Conservation (phyloP, 148 eudicot species). For the Chenopodium formosanum region DNA sequence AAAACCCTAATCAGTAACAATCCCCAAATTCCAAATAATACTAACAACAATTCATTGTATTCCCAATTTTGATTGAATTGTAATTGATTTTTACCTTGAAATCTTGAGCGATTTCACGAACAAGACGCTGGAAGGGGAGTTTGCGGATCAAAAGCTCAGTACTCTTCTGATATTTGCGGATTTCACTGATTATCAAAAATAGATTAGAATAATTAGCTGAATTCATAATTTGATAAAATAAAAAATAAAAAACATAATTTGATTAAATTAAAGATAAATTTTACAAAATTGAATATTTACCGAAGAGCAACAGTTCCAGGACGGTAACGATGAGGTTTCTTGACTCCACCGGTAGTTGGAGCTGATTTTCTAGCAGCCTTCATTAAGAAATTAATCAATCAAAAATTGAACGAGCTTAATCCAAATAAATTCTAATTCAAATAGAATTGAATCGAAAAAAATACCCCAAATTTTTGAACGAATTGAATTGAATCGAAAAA, state of each 20-base stretch:
- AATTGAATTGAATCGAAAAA: too few relatives aligned
- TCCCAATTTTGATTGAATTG: background rate
- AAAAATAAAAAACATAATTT: too few relatives aligned
- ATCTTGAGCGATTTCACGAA: conserved; percentile 70
- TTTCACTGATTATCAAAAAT: conserved; percentile 43
- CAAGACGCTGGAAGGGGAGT: conserved; percentile 65
- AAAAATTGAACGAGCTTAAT: too few relatives aligned
- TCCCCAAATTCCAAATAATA: background rate
- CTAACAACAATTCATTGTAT: too few relatives aligned
- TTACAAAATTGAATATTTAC: too few relatives aligned
- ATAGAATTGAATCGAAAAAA: too few relatives aligned
- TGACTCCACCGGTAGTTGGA: background rate
- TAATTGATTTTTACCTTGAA: conserved; percentile 33
- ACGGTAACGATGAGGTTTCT: background rate
- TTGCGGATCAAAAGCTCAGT: conserved; percentile 68
- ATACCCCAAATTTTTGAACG: too few relatives aligned
- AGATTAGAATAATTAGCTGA: too few relatives aligned
- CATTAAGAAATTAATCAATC: too few relatives aligned
- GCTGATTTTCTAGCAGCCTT: background rate
- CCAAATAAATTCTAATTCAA: too few relatives aligned
- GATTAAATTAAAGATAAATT: too few relatives aligned
- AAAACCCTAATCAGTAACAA: background rate
- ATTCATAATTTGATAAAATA: too few relatives aligned
- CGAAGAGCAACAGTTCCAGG: conserved; percentile 3
- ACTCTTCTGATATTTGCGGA: conserved; percentile 74